Evolutionary conservation across 2,329 filamentous ascomycete genomes (phyloP).

Genomic region (Daldinia sp.): DNA sequence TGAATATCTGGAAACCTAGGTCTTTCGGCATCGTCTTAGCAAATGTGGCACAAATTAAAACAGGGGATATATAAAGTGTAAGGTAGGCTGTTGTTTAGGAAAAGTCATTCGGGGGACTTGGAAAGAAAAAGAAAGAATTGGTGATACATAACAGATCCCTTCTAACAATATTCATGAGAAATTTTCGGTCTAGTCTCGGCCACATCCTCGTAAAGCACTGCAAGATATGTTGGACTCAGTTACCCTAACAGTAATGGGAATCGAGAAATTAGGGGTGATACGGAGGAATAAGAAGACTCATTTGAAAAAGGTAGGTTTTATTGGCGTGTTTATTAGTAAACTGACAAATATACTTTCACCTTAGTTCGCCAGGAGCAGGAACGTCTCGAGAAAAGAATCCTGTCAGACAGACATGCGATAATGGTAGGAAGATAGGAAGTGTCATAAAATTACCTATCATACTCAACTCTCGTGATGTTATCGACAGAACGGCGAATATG

Average conservation of each 20-base stretch:
- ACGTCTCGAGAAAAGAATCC: not conserved
- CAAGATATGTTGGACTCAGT: not conserved
- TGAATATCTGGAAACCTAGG: too few relatives aligned
- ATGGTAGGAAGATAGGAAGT: not conserved
- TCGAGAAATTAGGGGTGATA: not conserved
- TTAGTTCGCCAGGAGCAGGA: not conserved
- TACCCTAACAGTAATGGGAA: not conserved
- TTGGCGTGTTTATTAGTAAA: not conserved
- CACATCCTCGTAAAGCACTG: too few relatives aligned
- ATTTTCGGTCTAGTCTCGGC: too few relatives aligned
- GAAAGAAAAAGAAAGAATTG: too few relatives aligned
- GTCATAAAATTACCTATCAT: not conserved
- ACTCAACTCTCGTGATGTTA: not conserved
- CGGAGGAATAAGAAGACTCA: not conserved
- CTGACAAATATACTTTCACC: not conserved
- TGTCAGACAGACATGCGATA: not conserved
- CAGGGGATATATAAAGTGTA: too few relatives aligned
- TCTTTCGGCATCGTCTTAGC: too few relatives aligned
- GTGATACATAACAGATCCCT: too few relatives aligned
- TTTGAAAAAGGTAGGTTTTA: not conserved
- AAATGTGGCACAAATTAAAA: too few relatives aligned
- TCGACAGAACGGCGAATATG: not conserved
- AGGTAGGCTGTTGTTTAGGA: too few relatives aligned
- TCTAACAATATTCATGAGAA: too few relatives aligned
- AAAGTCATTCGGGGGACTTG: too few relatives aligned